Evolutionary conservation across 306 rosid species (phyloP).

Genomic region (Nissolia schottii): DNA sequence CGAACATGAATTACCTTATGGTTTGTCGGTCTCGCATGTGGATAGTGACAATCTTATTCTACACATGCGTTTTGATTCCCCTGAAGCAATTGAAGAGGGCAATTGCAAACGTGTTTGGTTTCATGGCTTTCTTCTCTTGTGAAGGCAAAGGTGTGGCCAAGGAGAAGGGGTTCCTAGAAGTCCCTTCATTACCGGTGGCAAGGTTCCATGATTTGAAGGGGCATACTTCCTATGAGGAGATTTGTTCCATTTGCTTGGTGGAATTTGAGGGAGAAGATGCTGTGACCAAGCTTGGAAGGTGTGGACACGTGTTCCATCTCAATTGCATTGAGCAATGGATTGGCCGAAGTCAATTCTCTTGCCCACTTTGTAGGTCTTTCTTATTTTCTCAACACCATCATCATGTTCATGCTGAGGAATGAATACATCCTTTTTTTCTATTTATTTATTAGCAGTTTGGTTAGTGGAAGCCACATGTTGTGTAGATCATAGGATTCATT

Average conservation of each 20-base stretch:
- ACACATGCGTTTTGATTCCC: conserved; percentile 68
- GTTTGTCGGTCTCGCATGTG: conserved; percentile 39
- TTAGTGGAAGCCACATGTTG: background rate
- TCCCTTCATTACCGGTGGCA: conserved; percentile 26
- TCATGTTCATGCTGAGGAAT: background rate
- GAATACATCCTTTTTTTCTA: background rate
- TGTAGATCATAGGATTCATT: background rate
- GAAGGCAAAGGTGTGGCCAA: background rate
- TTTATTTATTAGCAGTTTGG: background rate
- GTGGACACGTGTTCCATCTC: conserved; percentile 63
- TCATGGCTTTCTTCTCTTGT: background rate
- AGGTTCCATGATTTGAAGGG: conserved; percentile 41
- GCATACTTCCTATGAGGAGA: conserved; percentile 17
- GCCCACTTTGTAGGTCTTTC: conserved; percentile 79
- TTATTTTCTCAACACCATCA: conserved; percentile 29
- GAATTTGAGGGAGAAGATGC: conserved; percentile 60
- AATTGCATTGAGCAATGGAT: conserved; percentile 78
- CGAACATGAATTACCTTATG: conserved; percentile 48
- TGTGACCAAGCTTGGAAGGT: conserved; percentile 49
- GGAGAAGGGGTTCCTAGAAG: conserved; percentile 7
- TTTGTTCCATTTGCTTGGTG: conserved; percentile 72
- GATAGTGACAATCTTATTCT: conserved; percentile 50
- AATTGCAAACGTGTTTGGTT: conserved; percentile 16
- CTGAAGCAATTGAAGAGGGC: conserved; percentile 36
- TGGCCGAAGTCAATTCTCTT: conserved; percentile 46